A percentile compares a stretch with the other conserved stretches of the same genome.
These are phyloP conservation scores for Gossypium lobatum DNA, from an alignment of 441 rosid species.

Conservation along the genomic window DNA sequence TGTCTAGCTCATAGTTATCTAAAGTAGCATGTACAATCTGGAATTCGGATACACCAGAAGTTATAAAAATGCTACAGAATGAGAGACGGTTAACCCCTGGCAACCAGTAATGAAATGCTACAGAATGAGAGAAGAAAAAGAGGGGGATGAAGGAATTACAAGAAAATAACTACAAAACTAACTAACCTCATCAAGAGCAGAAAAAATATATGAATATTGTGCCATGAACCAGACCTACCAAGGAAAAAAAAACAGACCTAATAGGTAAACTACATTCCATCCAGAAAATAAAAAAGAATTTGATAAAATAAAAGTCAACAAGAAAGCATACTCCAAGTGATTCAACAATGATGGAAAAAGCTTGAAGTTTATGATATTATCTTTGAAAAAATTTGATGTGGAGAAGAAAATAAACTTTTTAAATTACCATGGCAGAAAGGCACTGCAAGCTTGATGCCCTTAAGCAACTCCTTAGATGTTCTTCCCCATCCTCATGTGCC, in stretches of 20 bases:
- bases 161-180: not conserved
- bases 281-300: not conserved
- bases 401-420: not conserved
- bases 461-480: constrained; percentile 35
- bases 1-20: constrained; percentile 69
- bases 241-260: constrained; percentile 13
- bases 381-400: not conserved
- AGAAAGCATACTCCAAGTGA: not conserved
- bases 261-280: constrained; percentile 8
- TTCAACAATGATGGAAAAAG: not conserved
- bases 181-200: constrained; percentile 74
- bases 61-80: not conserved
- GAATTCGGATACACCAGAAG: constrained; percentile 7
- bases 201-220: constrained; percentile 64
- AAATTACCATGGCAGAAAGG: constrained; percentile 85
- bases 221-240: constrained; percentile 94
- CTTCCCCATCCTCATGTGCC: constrained; percentile 56
- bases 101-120: not conserved
- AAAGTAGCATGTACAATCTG: constrained; percentile 78
- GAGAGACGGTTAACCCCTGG: not conserved
- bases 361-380: not conserved
- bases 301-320: not conserved
- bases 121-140: not conserved
- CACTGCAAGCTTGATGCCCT: constrained; percentile 90
- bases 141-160: not conserved